Evolutionary conservation across 139 green algal species (phyloP), one percentile per base, ranked within the genome.

Genomic region (Diplosphaera chodatii): DNA sequence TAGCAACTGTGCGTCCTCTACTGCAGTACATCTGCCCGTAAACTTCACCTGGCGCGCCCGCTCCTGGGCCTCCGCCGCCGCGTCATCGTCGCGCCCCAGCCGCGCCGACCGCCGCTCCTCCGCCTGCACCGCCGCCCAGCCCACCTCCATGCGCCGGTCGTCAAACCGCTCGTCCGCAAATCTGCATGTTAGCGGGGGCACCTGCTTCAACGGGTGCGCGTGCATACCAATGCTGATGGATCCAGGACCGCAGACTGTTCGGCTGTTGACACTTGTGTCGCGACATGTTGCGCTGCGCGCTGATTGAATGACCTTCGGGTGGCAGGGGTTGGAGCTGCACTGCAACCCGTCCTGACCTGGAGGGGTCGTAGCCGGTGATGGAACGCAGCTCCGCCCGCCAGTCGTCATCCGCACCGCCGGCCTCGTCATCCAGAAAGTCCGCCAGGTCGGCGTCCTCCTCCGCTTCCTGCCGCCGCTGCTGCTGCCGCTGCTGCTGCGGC

Each of bases 331-430:
- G n/a, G n/a, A n/a, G n/a, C n/a, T n/a, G n/a, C n/a, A n/a, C n/a
- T n/a, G n/a, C n/a, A n/a, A n/a, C n/a, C n/a, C n/a, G n/a, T 48
- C 13, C 10, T 8, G 13, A 48, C 69, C 48, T 67, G 23, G 56
- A 68, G 25, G 69, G 69, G 40, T 74, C 56, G 64, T 74, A 74
- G 22, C 34, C 21, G 23, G 69, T 74, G 55, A 74, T 67, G 55
- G 48, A 67, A 32, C 48, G 48, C 32, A 74, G 34, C 10, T 32
- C 56, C 32, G 28, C 30, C 15, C 56, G 56, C 69, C 69, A 74
- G 34, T 74, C 69, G 3, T 34, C 55, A 30, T 48, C 37, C 37
- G 10, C 37, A 21, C 41, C 69, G 28, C 55, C 56, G 30, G 66
- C 69, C 29, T 74, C 56, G 64, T 59, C 69, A 4, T 68, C 56